phyloP scores from a whole-genome alignment of 1,139 yeast genomes.

The Williopsis jadinii region DNA sequence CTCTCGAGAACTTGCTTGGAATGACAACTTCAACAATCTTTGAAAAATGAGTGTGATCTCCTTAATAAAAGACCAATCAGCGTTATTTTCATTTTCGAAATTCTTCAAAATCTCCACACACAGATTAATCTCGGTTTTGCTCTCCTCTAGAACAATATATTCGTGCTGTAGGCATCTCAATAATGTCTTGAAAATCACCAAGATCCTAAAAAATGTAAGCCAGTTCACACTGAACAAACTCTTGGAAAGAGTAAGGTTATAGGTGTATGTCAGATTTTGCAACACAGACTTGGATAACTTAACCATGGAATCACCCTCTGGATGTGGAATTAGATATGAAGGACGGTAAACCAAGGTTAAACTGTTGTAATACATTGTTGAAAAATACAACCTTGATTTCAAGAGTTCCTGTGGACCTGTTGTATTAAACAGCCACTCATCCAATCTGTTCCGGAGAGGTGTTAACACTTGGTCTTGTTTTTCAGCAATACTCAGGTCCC shows the following conservation, averaged over 20 bases:
- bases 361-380: slow-evolving; percentile 17
- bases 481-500: slow-evolving; percentile 7
- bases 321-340: slow-evolving; percentile 14
- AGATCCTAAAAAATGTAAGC: slow-evolving; percentile 15
- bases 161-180: slow-evolving; percentile 13
- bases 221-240: slow-evolving; percentile 12
- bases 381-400: slow-evolving; percentile 8
- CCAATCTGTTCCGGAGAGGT: slow-evolving; percentile 10
- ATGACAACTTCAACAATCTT: slow-evolving; percentile 12
- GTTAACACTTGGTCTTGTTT: slow-evolving; percentile 3
- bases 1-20: slow-evolving; percentile 5
- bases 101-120: slow-evolving; percentile 16
- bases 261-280: slow-evolving; percentile 18
- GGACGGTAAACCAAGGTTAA: slow-evolving; percentile 16
- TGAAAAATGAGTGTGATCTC: slow-evolving; percentile 15
- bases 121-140: slow-evolving; percentile 17
- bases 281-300: slow-evolving; percentile 14
- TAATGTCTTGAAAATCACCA: slow-evolving; percentile 15
- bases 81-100: slow-evolving; percentile 9
- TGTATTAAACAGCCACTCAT: slow-evolving; percentile 16
- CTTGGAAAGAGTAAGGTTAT: slow-evolving; percentile 9
- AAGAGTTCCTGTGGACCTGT: slow-evolving; percentile 6
- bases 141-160: slow-evolving; percentile 10
- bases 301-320: slow-evolving; percentile 7
- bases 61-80: slow-evolving; percentile 16